These are phyloP conservation scores for Phytopythium boreale DNA, from an alignment of 352 stramenopile species.

Conservation along the genomic window DNA sequence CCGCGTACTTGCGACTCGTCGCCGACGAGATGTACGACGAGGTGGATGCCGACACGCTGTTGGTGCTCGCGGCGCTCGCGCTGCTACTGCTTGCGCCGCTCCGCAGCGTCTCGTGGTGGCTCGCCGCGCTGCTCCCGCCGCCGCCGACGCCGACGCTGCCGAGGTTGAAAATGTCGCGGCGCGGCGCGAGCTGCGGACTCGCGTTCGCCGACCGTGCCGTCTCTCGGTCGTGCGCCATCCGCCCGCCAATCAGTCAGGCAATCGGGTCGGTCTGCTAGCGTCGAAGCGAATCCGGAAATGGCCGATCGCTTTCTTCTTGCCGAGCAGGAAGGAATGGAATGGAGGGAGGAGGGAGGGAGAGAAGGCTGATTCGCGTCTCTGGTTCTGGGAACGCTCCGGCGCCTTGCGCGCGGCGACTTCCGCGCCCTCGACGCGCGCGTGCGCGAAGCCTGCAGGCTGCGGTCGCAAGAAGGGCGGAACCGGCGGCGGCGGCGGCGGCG, in stretches of 20 bases:
- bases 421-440: neutral
- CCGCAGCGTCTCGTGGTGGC: neutral
- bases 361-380: neutral
- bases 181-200: slow-evolving; percentile 24
- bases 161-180: slow-evolving; percentile 22
- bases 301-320: no score
- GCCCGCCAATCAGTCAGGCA: neutral
- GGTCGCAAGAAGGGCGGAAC: neutral
- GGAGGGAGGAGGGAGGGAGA: neutral
- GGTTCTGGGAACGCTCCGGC: neutral
- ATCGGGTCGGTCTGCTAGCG: no score
- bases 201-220: slow-evolving; percentile 14
- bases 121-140: slow-evolving; percentile 15
- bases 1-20: slow-evolving; percentile 20
- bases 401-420: neutral
- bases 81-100: slow-evolving; percentile 9
- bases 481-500: no score
- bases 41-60: slow-evolving; percentile 2
- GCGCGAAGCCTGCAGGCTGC: neutral
- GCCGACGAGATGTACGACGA: slow-evolving; percentile 20
- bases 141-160: slow-evolving; percentile 11
- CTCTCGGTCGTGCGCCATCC: slow-evolving; percentile 34
- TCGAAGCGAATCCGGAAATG: no score
- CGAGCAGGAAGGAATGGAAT: neutral
- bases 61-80: slow-evolving; percentile 4